Evolutionary conservation across 148 eudicot genomes (phyloP), one percentile per base, ranked within the genome.

Genomic region (Chenopodium suecicum): DNA sequence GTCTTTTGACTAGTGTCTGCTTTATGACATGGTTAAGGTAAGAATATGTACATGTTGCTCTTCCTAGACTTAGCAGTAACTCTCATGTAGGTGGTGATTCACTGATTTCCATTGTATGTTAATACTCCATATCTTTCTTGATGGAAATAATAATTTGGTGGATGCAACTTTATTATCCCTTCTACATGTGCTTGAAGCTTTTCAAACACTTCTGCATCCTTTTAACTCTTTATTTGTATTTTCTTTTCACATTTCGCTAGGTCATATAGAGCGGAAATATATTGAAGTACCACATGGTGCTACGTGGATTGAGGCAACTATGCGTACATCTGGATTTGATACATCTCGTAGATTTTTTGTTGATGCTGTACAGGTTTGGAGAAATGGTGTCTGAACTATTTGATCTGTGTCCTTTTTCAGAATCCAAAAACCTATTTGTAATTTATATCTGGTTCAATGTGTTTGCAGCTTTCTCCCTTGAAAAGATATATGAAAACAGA

Each of bases 251-350:
- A 23, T 16, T 32, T 52, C 54, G 73, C 76, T 72, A 96, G 99
- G 99, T 66, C 93, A 89, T 81, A 90, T 96, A 79, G 99, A 91
- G 88, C 87, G 99, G 82, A 93, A 89, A 81, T 96, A 83, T 86
- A 86, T 96, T 81, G 93, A 90, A 86, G 98, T 94, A 63, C 99
- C 99, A 79, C 83, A 84, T 89, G 98, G 98, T n/a, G 94, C 99
- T 74, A 92, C 90, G 23, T 96, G 99, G 99, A 91, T 90, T 82
- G 99, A 96, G 90, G 94, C 91, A 73, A 94, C 97, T 48, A 91
- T 96, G 99, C 91, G 93, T 56, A 83, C 95, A 58, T 94, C 94
- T 67, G 98, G 98, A 62, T 92, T 94, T 85, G 93, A 91, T 83
- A 92, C 98, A 48, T 88, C 92, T 84, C 91, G 98, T 77, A 94